phyloP scores from a whole-genome alignment of 257 asterid species.

The Solanum virginianum region DNA sequence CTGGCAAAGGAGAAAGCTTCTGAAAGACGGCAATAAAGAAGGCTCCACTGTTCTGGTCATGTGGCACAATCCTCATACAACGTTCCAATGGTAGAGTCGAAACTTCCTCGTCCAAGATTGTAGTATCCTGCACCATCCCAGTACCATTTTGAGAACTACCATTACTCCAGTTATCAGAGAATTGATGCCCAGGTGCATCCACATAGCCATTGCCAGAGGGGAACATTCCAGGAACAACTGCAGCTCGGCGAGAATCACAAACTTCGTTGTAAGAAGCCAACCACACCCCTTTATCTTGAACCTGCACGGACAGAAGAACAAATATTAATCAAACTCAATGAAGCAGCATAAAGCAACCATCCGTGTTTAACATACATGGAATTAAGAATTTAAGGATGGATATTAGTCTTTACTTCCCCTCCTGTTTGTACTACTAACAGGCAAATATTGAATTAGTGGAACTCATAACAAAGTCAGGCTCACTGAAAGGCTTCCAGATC shows the following conservation, averaged over 20 bases:
- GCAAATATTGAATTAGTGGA: background rate
- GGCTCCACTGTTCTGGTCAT: conserved; percentile 97
- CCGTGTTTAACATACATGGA: background rate
- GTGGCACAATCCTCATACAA: conserved; percentile 96
- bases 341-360: background rate
- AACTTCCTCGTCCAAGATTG: conserved; percentile 50
- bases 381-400: background rate
- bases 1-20: conserved; percentile 55
- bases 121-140: conserved; percentile 17
- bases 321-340: background rate
- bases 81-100: conserved; percentile 75
- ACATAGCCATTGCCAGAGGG: conserved; percentile 62
- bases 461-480: background rate
- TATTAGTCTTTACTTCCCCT: background rate
- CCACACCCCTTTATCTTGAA: conserved; percentile 77
- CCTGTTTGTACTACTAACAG: background rate
- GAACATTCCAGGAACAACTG: conserved; percentile 77
- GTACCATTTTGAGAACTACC: conserved; percentile 16
- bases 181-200: conserved; percentile 31
- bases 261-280: conserved; percentile 54
- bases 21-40: conserved; percentile 90
- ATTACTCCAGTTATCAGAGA: conserved; percentile 11
- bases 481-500: background rate
- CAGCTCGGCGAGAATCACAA: conserved; percentile 46
- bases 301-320: conserved; percentile 34